Percentiles rank a stretch among this genome's conserved stretches.
Evolutionary conservation across 2,329 filamentous ascomycete genomes (phyloP).

Genomic region (Xylariaceae sp.): DNA sequence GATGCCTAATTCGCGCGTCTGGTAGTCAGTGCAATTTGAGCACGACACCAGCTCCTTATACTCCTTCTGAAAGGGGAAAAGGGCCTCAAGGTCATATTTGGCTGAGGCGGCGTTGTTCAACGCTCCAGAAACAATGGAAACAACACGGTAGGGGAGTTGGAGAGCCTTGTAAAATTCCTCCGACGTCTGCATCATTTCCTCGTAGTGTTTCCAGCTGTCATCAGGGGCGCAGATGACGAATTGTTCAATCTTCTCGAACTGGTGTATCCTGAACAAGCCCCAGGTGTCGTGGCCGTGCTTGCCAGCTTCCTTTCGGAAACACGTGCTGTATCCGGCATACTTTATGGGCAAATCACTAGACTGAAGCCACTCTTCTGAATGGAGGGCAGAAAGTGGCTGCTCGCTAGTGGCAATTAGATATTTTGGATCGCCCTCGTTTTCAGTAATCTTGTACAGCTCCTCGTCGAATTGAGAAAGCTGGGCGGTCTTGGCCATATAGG

Average conservation of each 20-base stretch:
- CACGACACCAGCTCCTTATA: slow-evolving; percentile 80
- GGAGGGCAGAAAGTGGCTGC: slow-evolving; percentile 89
- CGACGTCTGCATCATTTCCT: slow-evolving; percentile 84
- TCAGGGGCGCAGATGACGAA: slow-evolving; percentile 67
- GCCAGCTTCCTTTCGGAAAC: slow-evolving; percentile 93
- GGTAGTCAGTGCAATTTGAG: slow-evolving; percentile 94
- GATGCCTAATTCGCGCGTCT: slow-evolving; percentile 89
- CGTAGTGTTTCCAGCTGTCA: slow-evolving; percentile 80
- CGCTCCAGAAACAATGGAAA: slow-evolving; percentile 93
- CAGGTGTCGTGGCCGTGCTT: slow-evolving; percentile 90
- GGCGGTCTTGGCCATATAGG: slow-evolving; percentile 94
- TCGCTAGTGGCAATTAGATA: slow-evolving; percentile 77
- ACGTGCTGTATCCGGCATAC: slow-evolving; percentile 88
- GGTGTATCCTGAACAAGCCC: slow-evolving; percentile 81
- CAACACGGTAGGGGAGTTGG: slow-evolving; percentile 82
- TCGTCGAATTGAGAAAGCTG: slow-evolving; percentile 97
- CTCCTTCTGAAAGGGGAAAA: slow-evolving; percentile 93
- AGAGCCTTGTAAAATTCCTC: slow-evolving; percentile 95
- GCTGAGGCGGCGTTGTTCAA: slow-evolving; percentile 85
- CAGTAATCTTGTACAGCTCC: slow-evolving; percentile 93
- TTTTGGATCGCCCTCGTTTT: slow-evolving; percentile 66
- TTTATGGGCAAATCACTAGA: slow-evolving; percentile 84
- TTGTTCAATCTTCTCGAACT: slow-evolving; percentile 80
- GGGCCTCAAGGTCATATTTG: slow-evolving; percentile 94
- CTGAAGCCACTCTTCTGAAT: slow-evolving; percentile 90